Evolutionary conservation across 805 yeast species (phyloP).

Genomic region (Candida michaelii): DNA sequence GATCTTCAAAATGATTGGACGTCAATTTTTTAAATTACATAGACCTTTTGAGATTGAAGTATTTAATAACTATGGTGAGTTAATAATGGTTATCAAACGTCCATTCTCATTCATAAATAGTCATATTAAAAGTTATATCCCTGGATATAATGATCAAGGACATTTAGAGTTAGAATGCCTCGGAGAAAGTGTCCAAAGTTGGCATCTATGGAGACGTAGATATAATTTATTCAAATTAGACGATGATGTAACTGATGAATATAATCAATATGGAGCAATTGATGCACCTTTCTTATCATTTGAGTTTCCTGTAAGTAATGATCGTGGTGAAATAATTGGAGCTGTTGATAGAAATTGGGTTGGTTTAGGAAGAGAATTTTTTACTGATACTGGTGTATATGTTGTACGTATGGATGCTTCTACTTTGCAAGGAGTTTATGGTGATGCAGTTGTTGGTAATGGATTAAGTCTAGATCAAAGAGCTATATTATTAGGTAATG

Average conservation of each 20-base stretch:
- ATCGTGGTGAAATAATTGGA: constrained; percentile 58
- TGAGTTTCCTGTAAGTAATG: constrained; percentile 76
- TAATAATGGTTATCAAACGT: constrained; percentile 65
- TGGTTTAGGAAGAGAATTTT: constrained; percentile 87
- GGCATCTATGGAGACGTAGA: constrained; percentile 92
- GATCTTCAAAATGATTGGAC: constrained; percentile 61
- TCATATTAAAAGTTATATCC: constrained; percentile 71
- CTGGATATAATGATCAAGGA: constrained; percentile 44
- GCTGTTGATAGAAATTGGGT: constrained; percentile 92
- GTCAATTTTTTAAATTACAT: constrained; percentile 83
- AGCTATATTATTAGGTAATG: constrained; percentile 82
- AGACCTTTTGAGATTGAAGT: constrained; percentile 81
- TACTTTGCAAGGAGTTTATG: constrained; percentile 59
- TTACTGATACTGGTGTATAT: constrained; percentile 94
- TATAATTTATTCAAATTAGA: constrained; percentile 72
- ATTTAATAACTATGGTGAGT: constrained; percentile 61
- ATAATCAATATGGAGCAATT: constrained; percentile 79
- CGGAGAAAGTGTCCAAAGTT: constrained; percentile 88
- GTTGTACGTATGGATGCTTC: constrained; percentile 78
- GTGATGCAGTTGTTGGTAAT: constrained; percentile 49
- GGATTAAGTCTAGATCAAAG: constrained; percentile 71
- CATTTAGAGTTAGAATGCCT: constrained; percentile 46
- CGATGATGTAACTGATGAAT: constrained; percentile 42
- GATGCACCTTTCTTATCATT: constrained; percentile 87
- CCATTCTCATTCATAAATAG: constrained; percentile 90